Base-by-base conservation (phyloP, 106 monocot genomes). In the Allium fistulosum region DNA sequence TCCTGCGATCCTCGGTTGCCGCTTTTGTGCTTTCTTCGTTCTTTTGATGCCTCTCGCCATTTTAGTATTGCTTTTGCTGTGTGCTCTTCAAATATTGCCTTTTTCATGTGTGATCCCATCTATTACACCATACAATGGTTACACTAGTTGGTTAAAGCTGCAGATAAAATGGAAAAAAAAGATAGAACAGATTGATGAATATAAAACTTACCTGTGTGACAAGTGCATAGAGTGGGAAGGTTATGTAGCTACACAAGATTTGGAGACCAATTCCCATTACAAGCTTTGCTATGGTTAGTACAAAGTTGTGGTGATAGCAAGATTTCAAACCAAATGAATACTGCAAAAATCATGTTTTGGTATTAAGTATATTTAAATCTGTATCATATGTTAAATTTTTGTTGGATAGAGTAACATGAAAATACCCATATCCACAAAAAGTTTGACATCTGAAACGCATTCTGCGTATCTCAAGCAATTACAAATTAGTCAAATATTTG, bases 151-250 rank as follows among this genome's bases (percentile, higher is more conserved):
- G 37, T 37, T 51, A 5, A 45, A 14, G 51, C 51, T 6, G 17
- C 66, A 12, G 13, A 57, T 17, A 18, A 45, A 51, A 26, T 26
- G 46, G 22, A 22, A 17, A 8, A 1, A 17, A 71, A 60, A 46
- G 1, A 58, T 49, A 37, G 69, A 7, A 7, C 14, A 14, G 3
- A 8, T 67, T 7, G 26, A 53, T 13, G 22, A 8, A 37, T 18
- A 10, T 12, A 51, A 57, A 22, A 65, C 75, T 63, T 69, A 82
- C 82, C 66, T 86, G 86, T 57, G 86, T 82, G 10, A 83, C 80
- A 8, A 87, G 56, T 13, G 86, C 86, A 55, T 87, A 82, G n/a
- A 87, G 79, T n/a, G 82, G 86, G 62, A 87, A 79, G 17, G 82
- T 87, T 50, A 76, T 83, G 66, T 80, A 87, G 75, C 85, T 86